Percentiles rank a stretch among this genome's conserved stretches.
phyloP scores from a whole-genome alignment of 2,329 filamentous ascomycete species.

The Orbilia quercus region DNA sequence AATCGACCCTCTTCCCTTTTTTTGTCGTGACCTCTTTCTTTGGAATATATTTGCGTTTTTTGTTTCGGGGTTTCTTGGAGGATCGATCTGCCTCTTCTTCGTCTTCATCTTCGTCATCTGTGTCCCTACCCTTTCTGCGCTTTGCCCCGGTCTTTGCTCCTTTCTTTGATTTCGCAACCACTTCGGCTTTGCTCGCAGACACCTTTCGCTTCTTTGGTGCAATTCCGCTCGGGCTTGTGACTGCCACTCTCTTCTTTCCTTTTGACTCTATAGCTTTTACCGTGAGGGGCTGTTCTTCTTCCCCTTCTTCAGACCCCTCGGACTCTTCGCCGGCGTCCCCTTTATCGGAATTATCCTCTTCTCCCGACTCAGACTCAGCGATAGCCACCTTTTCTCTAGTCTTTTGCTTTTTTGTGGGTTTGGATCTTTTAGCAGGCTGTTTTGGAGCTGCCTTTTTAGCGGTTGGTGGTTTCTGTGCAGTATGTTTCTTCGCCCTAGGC shows the following conservation, averaged over 20 bases:
- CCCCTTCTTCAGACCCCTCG: slow-evolving; percentile 11
- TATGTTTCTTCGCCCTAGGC: not conserved
- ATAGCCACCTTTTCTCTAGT: not conserved
- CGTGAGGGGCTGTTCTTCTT: not conserved
- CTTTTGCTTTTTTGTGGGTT: not conserved
- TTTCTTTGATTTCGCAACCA: not conserved
- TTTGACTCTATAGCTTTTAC: too few relatives aligned
- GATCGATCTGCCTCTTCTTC: not conserved
- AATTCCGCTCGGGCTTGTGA: not conserved
- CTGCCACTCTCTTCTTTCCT: slow-evolving; percentile 13
- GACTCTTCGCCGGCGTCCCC: not conserved
- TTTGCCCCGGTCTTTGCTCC: not conserved
- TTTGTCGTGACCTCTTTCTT: not conserved
- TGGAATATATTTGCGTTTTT: slow-evolving; percentile 1
- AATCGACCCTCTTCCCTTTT: not conserved
- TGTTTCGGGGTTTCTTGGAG: not conserved
- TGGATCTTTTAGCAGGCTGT: not conserved
- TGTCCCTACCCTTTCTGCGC: not conserved
- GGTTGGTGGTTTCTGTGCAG: too few relatives aligned
- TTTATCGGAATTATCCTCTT: not conserved
- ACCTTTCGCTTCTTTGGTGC: slow-evolving; percentile 11
- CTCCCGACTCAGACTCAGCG: not conserved
- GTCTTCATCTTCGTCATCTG: not conserved
- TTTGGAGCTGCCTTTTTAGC: not conserved
- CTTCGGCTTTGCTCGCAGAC: not conserved